A percentile compares a stretch with the other conserved stretches of the same genome.
phyloP scores from a whole-genome alignment of 257 asterid genomes.

The Craterostigma plantagineum region DNA sequence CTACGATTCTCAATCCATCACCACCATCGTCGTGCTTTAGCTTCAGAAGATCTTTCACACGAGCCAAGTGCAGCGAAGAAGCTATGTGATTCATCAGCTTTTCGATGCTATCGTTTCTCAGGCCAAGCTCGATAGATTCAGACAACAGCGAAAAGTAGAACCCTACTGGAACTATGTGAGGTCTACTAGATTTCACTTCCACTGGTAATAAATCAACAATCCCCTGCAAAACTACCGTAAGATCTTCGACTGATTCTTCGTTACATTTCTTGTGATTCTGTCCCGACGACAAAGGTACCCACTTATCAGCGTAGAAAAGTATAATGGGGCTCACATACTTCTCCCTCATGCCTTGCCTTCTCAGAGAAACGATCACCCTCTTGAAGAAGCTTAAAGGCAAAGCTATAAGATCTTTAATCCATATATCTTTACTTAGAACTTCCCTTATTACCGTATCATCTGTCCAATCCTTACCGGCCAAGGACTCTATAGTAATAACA shows the following conservation, averaged over 20 bases:
- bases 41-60: conserved; percentile 25
- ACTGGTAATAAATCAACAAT: conserved; percentile 34
- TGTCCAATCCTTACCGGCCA: conserved; percentile 26
- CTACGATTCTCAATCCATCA: conserved; percentile 23
- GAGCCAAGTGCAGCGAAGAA: conserved; percentile 32
- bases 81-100: conserved; percentile 37
- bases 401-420: conserved; percentile 52
- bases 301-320: conserved; percentile 34
- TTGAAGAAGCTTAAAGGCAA: conserved; percentile 43
- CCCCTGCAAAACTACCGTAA: conserved; percentile 20
- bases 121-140: conserved; percentile 14
- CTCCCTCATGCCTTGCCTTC: conserved; percentile 70
- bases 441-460: conserved; percentile 16
- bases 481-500: conserved; percentile 26
- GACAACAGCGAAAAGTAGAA: conserved; percentile 50
- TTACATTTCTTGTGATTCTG: neutral
- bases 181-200: conserved; percentile 22
- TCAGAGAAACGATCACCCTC: conserved; percentile 45
- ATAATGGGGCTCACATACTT: conserved; percentile 51
- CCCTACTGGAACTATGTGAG: conserved; percentile 29
- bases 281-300: conserved; percentile 23
- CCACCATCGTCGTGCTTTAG: conserved; percentile 8
- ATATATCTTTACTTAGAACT: conserved; percentile 26
- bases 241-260: conserved; percentile 5
- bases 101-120: conserved; percentile 22